Base-by-base conservation (phyloP, 495 filamentous ascomycete species). In the Geopyxis carbonaria region DNA sequence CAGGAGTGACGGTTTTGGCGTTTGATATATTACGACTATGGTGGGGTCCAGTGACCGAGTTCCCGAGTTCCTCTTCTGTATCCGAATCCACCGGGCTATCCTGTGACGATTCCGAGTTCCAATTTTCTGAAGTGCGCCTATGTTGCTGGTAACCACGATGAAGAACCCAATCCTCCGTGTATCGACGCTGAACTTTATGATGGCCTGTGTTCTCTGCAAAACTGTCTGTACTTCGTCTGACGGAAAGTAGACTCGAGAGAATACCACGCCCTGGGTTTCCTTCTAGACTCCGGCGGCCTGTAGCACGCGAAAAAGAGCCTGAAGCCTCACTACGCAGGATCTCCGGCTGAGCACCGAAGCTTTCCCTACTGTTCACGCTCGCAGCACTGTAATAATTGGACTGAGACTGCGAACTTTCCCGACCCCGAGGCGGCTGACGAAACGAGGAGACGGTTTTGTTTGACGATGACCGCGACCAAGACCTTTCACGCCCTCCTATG, bases 121-220 rank as follows among this genome's bases (percentile, higher is more conserved):
- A 53, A 24, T 49, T 52, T 22, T 40, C 41, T 45, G 34, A 38
- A 5, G 42, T 41, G 32, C 51, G 51, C 25, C 40, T 41, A 37
- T 53, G 51, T 22, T 49, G 46, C 25, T 55, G 51, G 44, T 51
- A 55, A 13, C 43, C 51, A 18, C 51, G 43, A 28, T 33, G 50
- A 48, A 48, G 49, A 38, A 55, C 46, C 51, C 51, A 55, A 46
- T 55, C 51, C 43, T 55, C 51, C 2, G 51, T 55, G 24, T 55
- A 55, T 27, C 51, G 43, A 22, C 44, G 39, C 22, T 55, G 51
- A 25, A 45, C 34, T n/a, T 32, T 35, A 18, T 43, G 39, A 13
- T 45, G 34, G 24, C 29, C 34, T 22, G 38, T 38, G 29, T 30
- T 33, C 18, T 50, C 51, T 14, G 22, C 16, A 10, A 21, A 15